These are phyloP conservation scores for Tilletia indica DNA, from an alignment of 1,284 basidiomycete species.

Conservation along the genomic window DNA sequence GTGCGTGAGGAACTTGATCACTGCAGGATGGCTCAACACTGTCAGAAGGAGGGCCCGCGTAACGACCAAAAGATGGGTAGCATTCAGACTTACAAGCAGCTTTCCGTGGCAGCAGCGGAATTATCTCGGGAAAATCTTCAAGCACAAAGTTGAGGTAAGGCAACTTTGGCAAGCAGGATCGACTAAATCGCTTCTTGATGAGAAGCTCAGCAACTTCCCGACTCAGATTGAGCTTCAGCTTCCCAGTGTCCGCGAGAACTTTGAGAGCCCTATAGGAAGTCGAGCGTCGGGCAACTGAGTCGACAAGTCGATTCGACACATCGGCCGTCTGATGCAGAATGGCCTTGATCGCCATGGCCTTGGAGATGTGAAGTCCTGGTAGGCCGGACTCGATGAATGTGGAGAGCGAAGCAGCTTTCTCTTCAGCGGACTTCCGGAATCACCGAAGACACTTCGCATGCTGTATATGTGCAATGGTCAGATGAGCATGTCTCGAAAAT, in stretches of 20 bases:
- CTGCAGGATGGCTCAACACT: background rate
- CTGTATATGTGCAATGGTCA: background rate
- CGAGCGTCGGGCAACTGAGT: background rate
- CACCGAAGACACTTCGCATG: background rate
- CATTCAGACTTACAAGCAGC: background rate
- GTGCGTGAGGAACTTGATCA: constrained; percentile 6
- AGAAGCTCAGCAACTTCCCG: background rate
- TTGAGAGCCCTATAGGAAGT: background rate
- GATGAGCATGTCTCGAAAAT: background rate
- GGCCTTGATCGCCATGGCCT: background rate
- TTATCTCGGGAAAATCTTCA: background rate
- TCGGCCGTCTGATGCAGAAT: background rate
- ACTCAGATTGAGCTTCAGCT: background rate
- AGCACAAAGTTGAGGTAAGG: background rate
- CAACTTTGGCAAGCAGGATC: background rate
- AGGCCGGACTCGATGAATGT: background rate
- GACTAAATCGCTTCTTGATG: background rate
- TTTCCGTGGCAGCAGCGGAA: background rate
- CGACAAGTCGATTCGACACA: background rate
- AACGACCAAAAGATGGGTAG: background rate
- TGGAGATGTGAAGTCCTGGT: background rate
- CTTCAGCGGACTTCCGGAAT: background rate
- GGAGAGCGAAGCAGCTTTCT: background rate
- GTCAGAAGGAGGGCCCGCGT: background rate
- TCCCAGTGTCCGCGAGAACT: background rate